Base-by-base conservation (phyloP, 176 grass and related monocot species). In the Oryza glaberrima region DNA sequence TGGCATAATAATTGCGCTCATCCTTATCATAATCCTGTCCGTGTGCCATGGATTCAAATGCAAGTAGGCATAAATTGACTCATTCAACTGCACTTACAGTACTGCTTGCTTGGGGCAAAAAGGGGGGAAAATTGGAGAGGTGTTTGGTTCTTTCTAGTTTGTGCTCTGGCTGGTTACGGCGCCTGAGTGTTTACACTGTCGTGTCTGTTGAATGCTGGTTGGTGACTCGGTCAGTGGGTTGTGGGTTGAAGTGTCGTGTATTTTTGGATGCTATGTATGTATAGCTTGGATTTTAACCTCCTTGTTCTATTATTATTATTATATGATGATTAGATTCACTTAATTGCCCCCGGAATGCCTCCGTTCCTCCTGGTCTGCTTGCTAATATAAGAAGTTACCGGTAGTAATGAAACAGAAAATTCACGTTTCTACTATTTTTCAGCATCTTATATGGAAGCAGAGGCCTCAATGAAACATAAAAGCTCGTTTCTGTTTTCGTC, bases 31-130 rank as follows among this genome's bases (percentile, higher is more conserved):
- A 15, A 75, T 97, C 75, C 81, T 94, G 65, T 97, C 95, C 11
- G 90, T 97, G 38, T 97, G 95, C 65, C 92, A 94, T 35, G 92
- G 95, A 23, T 94, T 97, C 84, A 97, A 97, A 52, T 97, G 95
- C 87, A 84, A 84, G 74, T 90, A 46, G 88, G 41, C 46, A 2
- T 38, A 83, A 70, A 49, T 36, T 23, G 63, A 75, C 67, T 74
- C 76, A 80, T 75, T 80, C 76, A 82, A 72, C 73, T 82, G 71
- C 1, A 60, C 23, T 60, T 86, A 82, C 78, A 74, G 78, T 83
- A 68, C 79, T 69, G 74, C 88, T 58, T 89, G 64, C 40, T 86
- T 86, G 3, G 35, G 52, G 68, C 58, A 10, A 48, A 40, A 65
- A 36, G 61, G 28, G n/a, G 43, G 15, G 71, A 6, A 47, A 63